Base-by-base conservation (phyloP, 2,329 filamentous ascomycete genomes). In the Colletotrichum sp. region DNA sequence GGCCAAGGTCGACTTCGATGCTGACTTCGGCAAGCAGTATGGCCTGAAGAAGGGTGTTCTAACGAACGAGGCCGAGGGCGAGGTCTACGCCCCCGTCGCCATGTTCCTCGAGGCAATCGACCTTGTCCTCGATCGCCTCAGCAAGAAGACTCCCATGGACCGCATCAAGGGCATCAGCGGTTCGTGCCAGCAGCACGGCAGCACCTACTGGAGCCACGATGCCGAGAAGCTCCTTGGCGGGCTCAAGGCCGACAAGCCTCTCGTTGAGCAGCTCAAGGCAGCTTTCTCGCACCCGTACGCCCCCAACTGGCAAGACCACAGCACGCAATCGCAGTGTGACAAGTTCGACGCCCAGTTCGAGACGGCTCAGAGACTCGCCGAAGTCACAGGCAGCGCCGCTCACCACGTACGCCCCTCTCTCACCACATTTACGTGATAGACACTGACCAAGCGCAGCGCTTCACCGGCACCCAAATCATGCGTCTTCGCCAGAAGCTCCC, bases 271-370 rank as follows among this genome's bases (percentile, higher is more conserved):
- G 86, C 87, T 99, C 30, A 85, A 87, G 12, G 87, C 86, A 5
- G 94, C 94, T 0, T 95, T 99, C 82, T 94, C 96, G 18, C 94
- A 98, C 83, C 93, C 94, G 6, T 96, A 93, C 86, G 96, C 95
- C 78, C 97, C 97, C 9, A 99, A 99, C 84, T 99, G 97, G 97
- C 97, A 99, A 86, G 97, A 99, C 84, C 94, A 96, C 77, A 98
- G 96, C 86, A 99, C 97, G 3, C 96, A 98, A 86, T 89, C 89
- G 79, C 95, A 99, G 86, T 98, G 96, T 82, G 96, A 98, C 83
- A 89, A 91, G 78, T 99, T 99, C 82, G 96, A 99, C 83, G 90
- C 87, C 7, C 87, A 88, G 69, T 86, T 98, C 9, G 94, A 94
- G 1, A 88, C 88, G 8, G 88, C 91, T 4, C 90, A 93, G 80